Base-by-base conservation (phyloP, 2,329 filamentous ascomycete species). In the Macroventuria anomochaeta region DNA sequence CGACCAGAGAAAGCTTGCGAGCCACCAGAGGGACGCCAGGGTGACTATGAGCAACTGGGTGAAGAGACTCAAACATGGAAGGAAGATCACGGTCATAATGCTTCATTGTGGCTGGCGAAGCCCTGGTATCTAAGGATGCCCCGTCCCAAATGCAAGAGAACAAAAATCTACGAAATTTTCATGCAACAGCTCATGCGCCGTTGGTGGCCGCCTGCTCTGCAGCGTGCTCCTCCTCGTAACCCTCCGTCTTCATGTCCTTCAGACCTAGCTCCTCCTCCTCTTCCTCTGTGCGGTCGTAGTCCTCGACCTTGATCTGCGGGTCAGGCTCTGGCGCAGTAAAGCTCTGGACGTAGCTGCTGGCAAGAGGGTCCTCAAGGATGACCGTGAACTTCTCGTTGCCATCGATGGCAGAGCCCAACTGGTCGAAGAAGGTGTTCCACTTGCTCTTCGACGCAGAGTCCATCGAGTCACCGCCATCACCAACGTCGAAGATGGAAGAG, bases 251-350 rank as follows among this genome's bases (percentile, higher is more conserved):
- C 87, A 99, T 99, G 70, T 99, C 95, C 54, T 80, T 86, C 61
- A 99, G 78, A 0, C 95, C 95, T 10, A 99, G 79, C 54, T 97
- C 91, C 68, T 99, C 95, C 76, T 96, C 91, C 71, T 99, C 95
- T 73, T 97, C 90, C 0, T 88, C 86, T 0, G 93, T 96, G 56
- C 95, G 84, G 55, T 89, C 85, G 73, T 99, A 99, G 25, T 90
- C 89, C 76, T 91, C 90, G 2, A 85, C 82, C 52, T 83, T 86
- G 71, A 99, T 89, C 76, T 95, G 89, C 13, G 88, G 88, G 70
- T 99, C 95, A 2, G 89, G 88, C 62, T 92, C 88, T 20, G 91
- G 86, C 4, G 86, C 89, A 42, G 81, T 85, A 55, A 96, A 82
- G 67, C 93, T 91, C 78, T 99, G 95, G 38, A 99, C 89, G 71